Evolutionary conservation across 2,329 filamentous ascomycete genomes (phyloP), one percentile per base, ranked within the genome.

Genomic region (Blastomyces emzantsi): DNA sequence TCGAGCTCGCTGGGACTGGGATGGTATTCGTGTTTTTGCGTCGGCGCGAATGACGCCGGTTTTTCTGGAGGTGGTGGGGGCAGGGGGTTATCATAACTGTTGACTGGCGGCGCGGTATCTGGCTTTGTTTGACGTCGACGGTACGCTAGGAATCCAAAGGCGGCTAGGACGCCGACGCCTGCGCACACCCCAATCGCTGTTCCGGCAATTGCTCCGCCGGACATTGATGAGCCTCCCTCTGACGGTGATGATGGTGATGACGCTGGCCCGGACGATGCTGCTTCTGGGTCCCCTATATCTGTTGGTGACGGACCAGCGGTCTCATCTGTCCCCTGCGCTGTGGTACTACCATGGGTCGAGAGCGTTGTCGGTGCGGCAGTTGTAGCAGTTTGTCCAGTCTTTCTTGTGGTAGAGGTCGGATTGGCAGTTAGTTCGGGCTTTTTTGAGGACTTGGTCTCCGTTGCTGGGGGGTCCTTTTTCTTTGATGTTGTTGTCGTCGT

Each of bases 181-280:
- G 41, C 58, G 41, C 11, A 45, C 5, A 25, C 43, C 36, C 58
- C 58, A 43, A 60, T 60, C n/a, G 45, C 58, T 41, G 28, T 36
- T 17, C 58, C 58, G 41, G 58, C 58, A 45, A 60, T 60, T 60
- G 17, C 33, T n/a, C 58, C 58, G 5, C 58, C 58, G 15, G 58
- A 60, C 28, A 45, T 30, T 30, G 58, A 60, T 41, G 58, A 49
- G 28, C 41, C 22, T 15, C n/a, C 25, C n/a, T 60, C 58, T 60
- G 58, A 49, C 25, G 58, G 57, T 3, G 56, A 11, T 45, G 17
- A 8, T 45, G 57, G 11, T n/a, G 57, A n/a, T 3, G 57, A 11
- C 11, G 39, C 25, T 47, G 57, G 22, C 17, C 39, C 28, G 9
- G 41, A 13, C 15, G 49, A 25, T 13, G 49, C 49, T 52, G 49